Evolutionary conservation across 805 yeast genomes (phyloP), one percentile per base, ranked within the genome.

Genomic region (Osmozyma mogii): DNA sequence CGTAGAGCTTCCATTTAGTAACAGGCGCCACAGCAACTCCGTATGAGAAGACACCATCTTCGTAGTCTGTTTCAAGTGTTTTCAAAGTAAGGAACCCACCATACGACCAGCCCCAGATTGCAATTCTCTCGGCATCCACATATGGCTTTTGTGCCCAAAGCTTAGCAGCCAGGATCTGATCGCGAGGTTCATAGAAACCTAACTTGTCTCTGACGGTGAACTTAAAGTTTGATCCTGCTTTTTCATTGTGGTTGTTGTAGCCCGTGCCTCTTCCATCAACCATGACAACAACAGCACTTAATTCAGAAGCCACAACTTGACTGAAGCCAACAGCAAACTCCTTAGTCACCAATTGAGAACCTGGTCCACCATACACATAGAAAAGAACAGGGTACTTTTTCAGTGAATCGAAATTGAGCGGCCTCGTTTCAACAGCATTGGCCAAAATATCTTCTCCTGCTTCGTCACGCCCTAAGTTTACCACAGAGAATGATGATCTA

Each of bases 181-280:
- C 98, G 16, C 61, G 58, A 1, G 92, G 81, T 54, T 92, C 98
- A 49, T 68, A 75, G 40, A 76, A 62, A 2, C 97, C 96, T 31
- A 92, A 65, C 17, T 73, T 71, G 50, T 84, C 94, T 29, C 94
- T 72, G 2, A 92, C 97, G 20, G 74, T 52, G 16, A 81, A 71
- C 50, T 95, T 74, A 61, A 78, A 92, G 8, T 49, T 31, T 4
- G 68, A 44, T 1, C 68, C 67, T 29, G 70, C 51, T 29, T 78
- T 71, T 1, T 30, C 31, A 28, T 57, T 55, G 24, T 42, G 39
- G 9, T 95, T 95, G 57, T 77, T 84, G 54, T 67, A 84, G 0
- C 96, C 97, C 1, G 98, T 92, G 17, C 98, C 98, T 44, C 98
- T 72, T 0, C 97, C 97, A 56, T 92, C 98, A 3, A 92, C 94